Conservation (phyloP, 352 stramenopile species). For the Aphanomyces invadans region DNA sequence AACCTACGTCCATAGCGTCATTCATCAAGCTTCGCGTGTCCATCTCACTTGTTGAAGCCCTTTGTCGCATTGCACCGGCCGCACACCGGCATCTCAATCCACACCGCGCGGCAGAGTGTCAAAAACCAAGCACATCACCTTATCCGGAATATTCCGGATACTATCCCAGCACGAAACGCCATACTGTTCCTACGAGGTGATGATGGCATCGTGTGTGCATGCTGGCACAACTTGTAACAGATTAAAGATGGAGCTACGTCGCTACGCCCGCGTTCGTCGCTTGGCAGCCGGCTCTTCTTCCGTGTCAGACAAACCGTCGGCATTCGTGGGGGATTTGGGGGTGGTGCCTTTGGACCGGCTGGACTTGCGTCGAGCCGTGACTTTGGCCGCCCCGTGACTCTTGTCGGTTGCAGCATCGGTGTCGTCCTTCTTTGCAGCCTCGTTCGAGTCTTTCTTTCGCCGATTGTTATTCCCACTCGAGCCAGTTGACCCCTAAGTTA, state of each 20-base stretch:
- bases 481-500: neutral
- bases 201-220: neutral
- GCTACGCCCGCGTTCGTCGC: neutral
- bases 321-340: neutral
- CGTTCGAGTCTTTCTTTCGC: constrained; percentile 8
- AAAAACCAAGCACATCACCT: too few relatives aligned
- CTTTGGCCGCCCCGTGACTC: neutral
- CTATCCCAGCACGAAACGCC: neutral
- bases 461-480: constrained; percentile 14
- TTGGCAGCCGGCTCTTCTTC: neutral
- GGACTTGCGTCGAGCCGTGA: constrained; percentile 4
- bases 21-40: neutral
- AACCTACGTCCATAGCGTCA: constrained; percentile 35
- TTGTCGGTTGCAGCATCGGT: neutral
- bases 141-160: neutral
- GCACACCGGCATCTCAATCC: constrained; percentile 54
- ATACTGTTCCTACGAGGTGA: neutral
- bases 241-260: too few relatives aligned
- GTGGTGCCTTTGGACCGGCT: neutral
- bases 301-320: constrained; percentile 1
- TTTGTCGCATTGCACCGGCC: constrained; percentile 59
- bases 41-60: constrained; percentile 68
- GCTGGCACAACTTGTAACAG: neutral
- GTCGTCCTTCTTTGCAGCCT: constrained; percentile 4
- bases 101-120: neutral